phyloP scores from a whole-genome alignment of 1,284 basidiomycete genomes.

The Heterobasidion parviporum region DNA sequence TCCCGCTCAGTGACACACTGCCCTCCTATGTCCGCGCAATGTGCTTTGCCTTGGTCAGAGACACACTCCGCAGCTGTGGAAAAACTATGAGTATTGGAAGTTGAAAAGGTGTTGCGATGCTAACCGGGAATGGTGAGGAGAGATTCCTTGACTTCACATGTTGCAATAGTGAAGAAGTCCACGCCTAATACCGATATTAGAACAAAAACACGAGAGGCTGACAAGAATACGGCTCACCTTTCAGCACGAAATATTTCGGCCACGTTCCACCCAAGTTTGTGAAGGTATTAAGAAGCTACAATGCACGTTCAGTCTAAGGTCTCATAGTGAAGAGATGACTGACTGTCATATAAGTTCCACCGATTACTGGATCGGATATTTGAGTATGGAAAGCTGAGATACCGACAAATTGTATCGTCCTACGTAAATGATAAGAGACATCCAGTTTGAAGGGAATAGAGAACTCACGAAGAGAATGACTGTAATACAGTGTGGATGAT shows the following conservation, averaged over 20 bases:
- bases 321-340: conserved; percentile 17
- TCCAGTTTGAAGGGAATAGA: not conserved
- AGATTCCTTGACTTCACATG: conserved; percentile 61
- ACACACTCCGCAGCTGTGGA: conserved; percentile 73
- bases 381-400: conserved; percentile 98
- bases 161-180: conserved; percentile 79
- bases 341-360: conserved; percentile 97
- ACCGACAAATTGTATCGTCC: conserved; percentile 97
- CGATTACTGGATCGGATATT: conserved; percentile 94
- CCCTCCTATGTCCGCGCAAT: conserved; percentile 73
- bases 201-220: conserved; percentile 3
- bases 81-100: too few relatives aligned
- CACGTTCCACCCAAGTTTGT: conserved; percentile 97
- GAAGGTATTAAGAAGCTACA: conserved; percentile 88
- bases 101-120: conserved; percentile 3
- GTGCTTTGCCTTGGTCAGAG: conserved; percentile 79
- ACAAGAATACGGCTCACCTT: conserved; percentile 38
- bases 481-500: conserved; percentile 77
- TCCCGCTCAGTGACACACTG: conserved; percentile 80
- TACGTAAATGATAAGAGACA: conserved; percentile 21
- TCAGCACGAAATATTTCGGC: conserved; percentile 90
- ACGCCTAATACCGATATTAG: conserved; percentile 43
- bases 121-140: conserved; percentile 56
- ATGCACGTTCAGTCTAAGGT: conserved; percentile 5
- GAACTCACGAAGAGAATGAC: conserved; percentile 77